Conservation (phyloP, 345 rosid genomes). For the Camelina hispida region DNA sequence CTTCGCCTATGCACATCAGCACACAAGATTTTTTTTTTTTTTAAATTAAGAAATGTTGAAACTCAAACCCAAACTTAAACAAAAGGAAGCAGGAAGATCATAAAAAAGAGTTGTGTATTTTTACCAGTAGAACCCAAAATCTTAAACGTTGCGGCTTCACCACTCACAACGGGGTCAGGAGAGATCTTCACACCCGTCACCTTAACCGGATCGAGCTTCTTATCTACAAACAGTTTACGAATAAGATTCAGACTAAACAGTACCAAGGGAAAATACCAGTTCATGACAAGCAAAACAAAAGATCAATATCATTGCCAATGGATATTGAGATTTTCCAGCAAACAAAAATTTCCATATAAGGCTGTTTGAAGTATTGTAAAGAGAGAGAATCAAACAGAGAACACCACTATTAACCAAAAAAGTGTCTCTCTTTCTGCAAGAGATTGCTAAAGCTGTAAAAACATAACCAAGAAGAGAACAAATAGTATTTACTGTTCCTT, state of each 20-base stretch:
- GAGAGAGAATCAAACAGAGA: not conserved
- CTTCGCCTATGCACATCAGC: conserved; percentile 43
- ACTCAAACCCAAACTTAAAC: too few species aligned
- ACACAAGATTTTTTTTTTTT: not conserved
- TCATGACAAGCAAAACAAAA: not conserved
- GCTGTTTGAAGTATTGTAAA: too few species aligned
- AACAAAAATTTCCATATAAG: too few species aligned
- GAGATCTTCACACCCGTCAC: conserved; percentile 57
- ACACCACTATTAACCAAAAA: not conserved
- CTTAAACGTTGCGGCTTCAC: conserved; percentile 58
- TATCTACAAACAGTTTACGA: conserved; percentile 54
- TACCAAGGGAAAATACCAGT: too few species aligned
- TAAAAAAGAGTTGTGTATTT: not conserved
- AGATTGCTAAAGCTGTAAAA: not conserved
- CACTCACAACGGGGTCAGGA: conserved; percentile 62
- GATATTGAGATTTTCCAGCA: too few species aligned
- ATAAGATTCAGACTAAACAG: too few species aligned
- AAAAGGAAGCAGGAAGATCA: not conserved
- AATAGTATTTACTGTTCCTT: too few species aligned
- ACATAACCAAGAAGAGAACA: not conserved
- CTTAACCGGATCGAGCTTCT: conserved; percentile 50
- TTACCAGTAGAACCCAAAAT: conserved; percentile 67
- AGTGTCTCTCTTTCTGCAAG: not conserved
- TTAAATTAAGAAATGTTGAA: conserved; percentile 2
- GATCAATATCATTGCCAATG: not conserved